These are phyloP conservation scores for Hibiscus tridactylites DNA, from an alignment of 345 rosid species.

Conservation along the genomic window DNA sequence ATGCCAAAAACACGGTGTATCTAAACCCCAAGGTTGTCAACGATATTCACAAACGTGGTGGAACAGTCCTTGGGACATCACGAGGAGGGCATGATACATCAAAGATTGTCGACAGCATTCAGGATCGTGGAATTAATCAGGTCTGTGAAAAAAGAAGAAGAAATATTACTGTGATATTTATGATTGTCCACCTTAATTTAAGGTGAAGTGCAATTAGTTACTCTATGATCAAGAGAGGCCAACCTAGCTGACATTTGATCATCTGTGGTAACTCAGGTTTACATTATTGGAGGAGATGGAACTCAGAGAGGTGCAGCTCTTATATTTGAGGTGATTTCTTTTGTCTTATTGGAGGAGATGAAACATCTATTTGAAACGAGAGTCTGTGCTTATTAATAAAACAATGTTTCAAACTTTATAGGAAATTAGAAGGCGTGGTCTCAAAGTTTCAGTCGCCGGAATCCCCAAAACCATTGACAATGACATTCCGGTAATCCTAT, in stretches of 20 bases:
- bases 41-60: constrained; percentile 75
- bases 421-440: constrained; percentile 63
- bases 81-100: constrained; percentile 68
- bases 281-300: constrained; percentile 85
- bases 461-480: constrained; percentile 80
- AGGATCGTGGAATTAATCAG: constrained; percentile 83
- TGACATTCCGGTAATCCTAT: constrained; percentile 50
- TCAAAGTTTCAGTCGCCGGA: constrained; percentile 67
- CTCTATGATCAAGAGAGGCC: no score
- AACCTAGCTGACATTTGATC: background rate
- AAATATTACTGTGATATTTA: background rate
- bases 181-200: background rate
- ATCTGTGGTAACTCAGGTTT: constrained; percentile 35
- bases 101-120: constrained; percentile 81
- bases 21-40: constrained; percentile 56
- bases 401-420: constrained; percentile 7
- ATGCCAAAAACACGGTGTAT: constrained; percentile 50
- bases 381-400: background rate
- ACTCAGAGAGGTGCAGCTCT: constrained; percentile 63
- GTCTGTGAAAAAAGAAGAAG: constrained; percentile 12
- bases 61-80: constrained; percentile 72
- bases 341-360: background rate
- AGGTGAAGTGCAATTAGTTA: background rate
- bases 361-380: background rate
- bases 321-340: constrained; percentile 44